A percentile compares a stretch with the other conserved stretches of the same genome.
phyloP scores from a whole-genome alignment of 257 asterid species.

The Solanum ahanhuiri region DNA sequence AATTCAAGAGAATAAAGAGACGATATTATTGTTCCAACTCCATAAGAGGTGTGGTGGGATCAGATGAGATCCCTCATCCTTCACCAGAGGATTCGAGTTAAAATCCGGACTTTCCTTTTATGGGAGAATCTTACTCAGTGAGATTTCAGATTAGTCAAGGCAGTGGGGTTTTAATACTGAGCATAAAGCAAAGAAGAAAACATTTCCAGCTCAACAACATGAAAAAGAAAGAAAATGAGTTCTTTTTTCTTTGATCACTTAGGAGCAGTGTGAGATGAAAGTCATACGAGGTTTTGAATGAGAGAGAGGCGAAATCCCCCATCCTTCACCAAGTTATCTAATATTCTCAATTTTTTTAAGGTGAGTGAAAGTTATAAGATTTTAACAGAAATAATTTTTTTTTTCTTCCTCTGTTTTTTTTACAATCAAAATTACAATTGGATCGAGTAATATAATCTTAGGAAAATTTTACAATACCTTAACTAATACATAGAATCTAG shows the following conservation, averaged over 20 bases:
- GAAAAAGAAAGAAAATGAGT: neutral
- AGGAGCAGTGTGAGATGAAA: neutral
- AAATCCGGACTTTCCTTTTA: neutral
- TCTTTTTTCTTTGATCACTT: neutral
- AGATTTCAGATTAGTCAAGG: neutral
- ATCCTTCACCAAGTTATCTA: neutral
- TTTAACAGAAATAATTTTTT: no score
- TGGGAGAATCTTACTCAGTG: neutral
- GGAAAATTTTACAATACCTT: neutral
- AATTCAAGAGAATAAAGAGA: neutral
- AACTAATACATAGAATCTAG: no score
- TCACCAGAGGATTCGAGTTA: neutral
- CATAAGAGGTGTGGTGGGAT: neutral
- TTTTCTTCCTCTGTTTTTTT: no score
- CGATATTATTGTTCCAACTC: neutral
- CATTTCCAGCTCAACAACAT: neutral
- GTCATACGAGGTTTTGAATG: neutral
- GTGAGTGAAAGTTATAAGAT: neutral
- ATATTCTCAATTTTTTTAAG: neutral
- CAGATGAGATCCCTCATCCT: neutral
- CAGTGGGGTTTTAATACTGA: neutral
- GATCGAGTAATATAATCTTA: no score
- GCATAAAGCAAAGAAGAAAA: neutral
- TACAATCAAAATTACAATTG: no score
- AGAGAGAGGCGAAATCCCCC: no score